Conservation (phyloP, 1,284 basidiomycete species). For the Hymenochaete sp. region DNA sequence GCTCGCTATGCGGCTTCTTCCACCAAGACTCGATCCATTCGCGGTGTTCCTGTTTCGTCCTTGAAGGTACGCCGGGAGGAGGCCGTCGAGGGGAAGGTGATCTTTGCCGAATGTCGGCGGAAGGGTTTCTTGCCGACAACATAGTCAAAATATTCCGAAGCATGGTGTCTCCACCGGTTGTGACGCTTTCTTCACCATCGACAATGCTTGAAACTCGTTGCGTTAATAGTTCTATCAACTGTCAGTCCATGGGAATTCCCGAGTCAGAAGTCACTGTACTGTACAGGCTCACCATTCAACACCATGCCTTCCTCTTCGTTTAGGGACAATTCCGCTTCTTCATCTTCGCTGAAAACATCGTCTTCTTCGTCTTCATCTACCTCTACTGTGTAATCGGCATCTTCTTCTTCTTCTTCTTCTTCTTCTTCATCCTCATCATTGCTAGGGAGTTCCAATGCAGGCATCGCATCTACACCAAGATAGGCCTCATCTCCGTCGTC, state of each 20-base stretch:
- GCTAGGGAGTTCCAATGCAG: constrained; percentile 5
- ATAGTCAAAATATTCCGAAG: too few relatives aligned
- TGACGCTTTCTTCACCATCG: too few relatives aligned
- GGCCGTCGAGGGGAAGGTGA: too few relatives aligned
- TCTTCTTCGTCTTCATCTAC: constrained; percentile 22
- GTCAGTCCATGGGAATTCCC: too few relatives aligned
- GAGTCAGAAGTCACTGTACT: too few relatives aligned
- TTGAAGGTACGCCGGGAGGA: too few relatives aligned
- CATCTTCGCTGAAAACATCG: constrained; percentile 21
- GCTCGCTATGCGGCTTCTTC: constrained; percentile 48
- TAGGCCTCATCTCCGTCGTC: constrained; percentile 12
- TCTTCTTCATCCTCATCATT: constrained; percentile 18
- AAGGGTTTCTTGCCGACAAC: too few relatives aligned
- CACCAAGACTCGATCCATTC: constrained; percentile 25
- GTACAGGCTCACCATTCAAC: too few relatives aligned
- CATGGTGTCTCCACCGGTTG: too few relatives aligned
- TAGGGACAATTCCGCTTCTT: constrained; percentile 30
- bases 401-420: constrained; percentile 12
- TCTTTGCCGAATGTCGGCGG: too few relatives aligned
- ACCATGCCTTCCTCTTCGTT: constrained; percentile 32
- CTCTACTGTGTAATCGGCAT: constrained; percentile 17
- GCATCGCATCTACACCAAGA: constrained; percentile 16
- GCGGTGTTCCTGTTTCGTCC: constrained; percentile 11
- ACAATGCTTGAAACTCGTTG: too few relatives aligned
- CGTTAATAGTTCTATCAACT: too few relatives aligned